Base-by-base conservation (phyloP, 345 rosid species). In the Viola odorata region DNA sequence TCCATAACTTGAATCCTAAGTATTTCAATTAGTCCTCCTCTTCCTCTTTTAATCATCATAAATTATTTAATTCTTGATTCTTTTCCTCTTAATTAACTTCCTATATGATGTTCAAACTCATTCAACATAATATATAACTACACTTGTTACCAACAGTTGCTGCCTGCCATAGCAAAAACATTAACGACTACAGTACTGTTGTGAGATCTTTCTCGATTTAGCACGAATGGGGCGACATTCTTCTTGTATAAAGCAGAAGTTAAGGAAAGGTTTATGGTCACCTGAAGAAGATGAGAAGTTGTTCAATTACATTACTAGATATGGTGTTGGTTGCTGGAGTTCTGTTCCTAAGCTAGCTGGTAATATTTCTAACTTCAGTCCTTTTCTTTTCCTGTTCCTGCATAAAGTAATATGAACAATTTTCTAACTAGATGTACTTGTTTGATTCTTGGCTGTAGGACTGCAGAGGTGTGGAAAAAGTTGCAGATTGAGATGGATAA, bases 401-500 rank as follows among this genome's bases (percentile, higher is more conserved):
- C 7, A 14, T 6, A 50, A 16, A 4, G 4, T 17, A 7, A 3
- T 37, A n/a, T 36, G 16, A 37, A 13, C 4, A n/a, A n/a, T n/a
- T n/a, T n/a, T n/a, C n/a, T n/a, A n/a, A n/a, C n/a, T n/a, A n/a
- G n/a, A 8, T 14, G 10, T n/a, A n/a, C 14, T 12, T 59, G 53
- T 44, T 63, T 17, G 37, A 51, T 56, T 64, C 36, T 14, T 63
- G 32, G 32, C 32, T 23, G 32, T 56, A 85, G 91, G 91, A 5
- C 52, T 85, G 73, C 88, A 85, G 6, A 83, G 91, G 68, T 85
- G 91, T 78, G 91, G 91, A 60, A 91, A 91, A 77, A 91, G 98
- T 68, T 91, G 98, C 66, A 82, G 98, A 56, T 67, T 91, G 60
- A 84, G 97, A 63, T 91, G 97, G 97, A 84, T 91, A 66, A 91